These are phyloP conservation scores for Bromus sterilis DNA, from an alignment of 176 grass and related monocot species.

Conservation along the genomic window DNA sequence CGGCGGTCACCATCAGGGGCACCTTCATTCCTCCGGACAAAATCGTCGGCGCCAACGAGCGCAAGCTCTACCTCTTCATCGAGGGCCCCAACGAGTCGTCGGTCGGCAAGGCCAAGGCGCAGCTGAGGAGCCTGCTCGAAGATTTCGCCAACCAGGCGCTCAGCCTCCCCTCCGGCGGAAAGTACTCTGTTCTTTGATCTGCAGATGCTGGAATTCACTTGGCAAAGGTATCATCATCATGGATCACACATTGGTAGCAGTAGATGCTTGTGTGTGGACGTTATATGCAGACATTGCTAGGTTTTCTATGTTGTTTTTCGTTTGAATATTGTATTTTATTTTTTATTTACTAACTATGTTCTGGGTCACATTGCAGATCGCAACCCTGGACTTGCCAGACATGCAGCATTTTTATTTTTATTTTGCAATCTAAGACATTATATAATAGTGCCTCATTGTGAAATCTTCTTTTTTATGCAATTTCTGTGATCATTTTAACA, in stretches of 20 bases:
- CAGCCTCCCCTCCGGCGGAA: conserved; percentile 73
- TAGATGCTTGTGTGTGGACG: background rate
- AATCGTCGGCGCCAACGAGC: conserved; percentile 64
- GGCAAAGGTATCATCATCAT: conserved; percentile 2
- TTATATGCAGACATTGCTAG: background rate
- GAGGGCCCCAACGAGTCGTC: conserved; percentile 79
- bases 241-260: background rate
- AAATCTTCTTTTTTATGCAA: conserved; percentile 13
- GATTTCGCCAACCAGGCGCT: conserved; percentile 72
- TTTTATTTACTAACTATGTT: conserved; percentile 12
- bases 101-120: conserved; percentile 85
- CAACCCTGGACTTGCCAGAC: conserved; percentile 9
- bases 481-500: conserved; percentile 24
- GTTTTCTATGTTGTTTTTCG: background rate
- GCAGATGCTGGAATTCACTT: background rate
- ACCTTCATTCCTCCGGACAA: conserved; percentile 68
- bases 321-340: background rate
- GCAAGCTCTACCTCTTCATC: conserved; percentile 87
- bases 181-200: conserved; percentile 83
- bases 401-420: background rate
- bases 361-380: background rate
- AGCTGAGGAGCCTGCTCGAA: conserved; percentile 81
- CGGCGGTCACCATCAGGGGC: conserved; percentile 78
- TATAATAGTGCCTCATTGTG: conserved; percentile 8
- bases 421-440: background rate